These are phyloP conservation scores for Themeda triandra DNA, from an alignment of 176 grass and related monocot genomes.

Conservation along the genomic window DNA sequence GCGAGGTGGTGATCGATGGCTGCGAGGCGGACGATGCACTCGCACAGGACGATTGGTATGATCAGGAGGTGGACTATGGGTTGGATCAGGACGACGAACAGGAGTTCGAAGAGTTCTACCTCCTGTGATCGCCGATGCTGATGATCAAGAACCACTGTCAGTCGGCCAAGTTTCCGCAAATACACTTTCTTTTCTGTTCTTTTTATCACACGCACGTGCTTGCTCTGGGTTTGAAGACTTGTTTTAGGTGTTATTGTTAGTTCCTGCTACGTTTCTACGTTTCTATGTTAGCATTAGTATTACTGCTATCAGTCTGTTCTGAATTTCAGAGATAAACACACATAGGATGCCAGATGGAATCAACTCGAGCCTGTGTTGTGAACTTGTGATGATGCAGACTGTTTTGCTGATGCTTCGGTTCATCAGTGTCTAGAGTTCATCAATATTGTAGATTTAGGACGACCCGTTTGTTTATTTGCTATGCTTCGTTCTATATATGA, in stretches of 20 bases:
- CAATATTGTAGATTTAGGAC: too few relatives aligned
- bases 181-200: neutral
- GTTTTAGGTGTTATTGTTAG: neutral
- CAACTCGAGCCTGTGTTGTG: neutral
- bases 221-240: neutral
- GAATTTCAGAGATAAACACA: neutral
- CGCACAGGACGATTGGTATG: conserved; percentile 19
- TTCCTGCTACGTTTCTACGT: neutral
- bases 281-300: neutral
- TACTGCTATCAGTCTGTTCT: neutral
- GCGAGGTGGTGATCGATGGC: neutral
- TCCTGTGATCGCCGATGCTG: neutral
- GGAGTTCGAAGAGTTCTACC: neutral
- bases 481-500: too few relatives aligned
- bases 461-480: too few relatives aligned
- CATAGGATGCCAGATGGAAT: neutral
- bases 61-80: neutral
- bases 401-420: neutral
- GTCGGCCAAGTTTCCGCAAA: neutral
- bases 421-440: too few relatives aligned
- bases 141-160: neutral
- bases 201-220: neutral
- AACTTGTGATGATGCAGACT: neutral
- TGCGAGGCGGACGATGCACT: neutral
- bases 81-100: neutral